Percentiles rank a stretch among this genome's conserved stretches.
Conservation (phyloP, 129 eudicot genomes). For the Helianthus tuberosus region DNA sequence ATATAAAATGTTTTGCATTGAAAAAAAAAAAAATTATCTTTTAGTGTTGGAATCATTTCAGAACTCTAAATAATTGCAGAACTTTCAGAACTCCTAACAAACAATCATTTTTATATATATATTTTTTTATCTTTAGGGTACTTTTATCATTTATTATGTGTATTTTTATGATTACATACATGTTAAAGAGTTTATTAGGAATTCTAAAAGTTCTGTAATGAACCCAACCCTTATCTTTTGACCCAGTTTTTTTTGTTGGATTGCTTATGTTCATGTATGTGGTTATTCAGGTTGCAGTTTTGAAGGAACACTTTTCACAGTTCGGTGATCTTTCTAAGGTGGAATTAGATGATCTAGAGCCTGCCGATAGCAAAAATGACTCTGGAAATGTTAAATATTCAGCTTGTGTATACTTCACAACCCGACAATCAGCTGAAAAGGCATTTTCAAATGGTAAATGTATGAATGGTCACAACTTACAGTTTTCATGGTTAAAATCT, state of each 20-base stretch:
- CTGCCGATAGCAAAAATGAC: constrained; percentile 37
- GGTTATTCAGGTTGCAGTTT: constrained; percentile 61
- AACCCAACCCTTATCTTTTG: background rate
- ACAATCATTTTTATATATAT: no score
- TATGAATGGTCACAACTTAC: constrained; percentile 81
- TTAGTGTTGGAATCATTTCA: no score
- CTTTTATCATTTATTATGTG: no score
- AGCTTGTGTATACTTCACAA: constrained; percentile 68
- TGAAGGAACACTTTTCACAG: constrained; percentile 78
- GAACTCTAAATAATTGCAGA: no score
- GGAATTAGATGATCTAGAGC: constrained; percentile 61
- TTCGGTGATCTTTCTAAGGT: constrained; percentile 74
- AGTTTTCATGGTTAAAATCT: constrained; percentile 70
- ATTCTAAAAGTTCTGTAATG: no score
- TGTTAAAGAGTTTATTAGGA: no score
- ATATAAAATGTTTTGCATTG: no score
- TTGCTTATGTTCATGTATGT: constrained; percentile 3
- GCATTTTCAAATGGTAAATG: constrained; percentile 73
- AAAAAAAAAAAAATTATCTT: no score
- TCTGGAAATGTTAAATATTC: constrained; percentile 40
- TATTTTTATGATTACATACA: no score
- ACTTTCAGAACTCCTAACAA: no score
- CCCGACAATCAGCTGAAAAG: constrained; percentile 79
- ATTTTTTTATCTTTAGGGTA: no score
- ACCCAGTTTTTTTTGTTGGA: background rate